Conservation (phyloP, 164 flowering plant genomes). For the Aristolochia californica region DNA sequence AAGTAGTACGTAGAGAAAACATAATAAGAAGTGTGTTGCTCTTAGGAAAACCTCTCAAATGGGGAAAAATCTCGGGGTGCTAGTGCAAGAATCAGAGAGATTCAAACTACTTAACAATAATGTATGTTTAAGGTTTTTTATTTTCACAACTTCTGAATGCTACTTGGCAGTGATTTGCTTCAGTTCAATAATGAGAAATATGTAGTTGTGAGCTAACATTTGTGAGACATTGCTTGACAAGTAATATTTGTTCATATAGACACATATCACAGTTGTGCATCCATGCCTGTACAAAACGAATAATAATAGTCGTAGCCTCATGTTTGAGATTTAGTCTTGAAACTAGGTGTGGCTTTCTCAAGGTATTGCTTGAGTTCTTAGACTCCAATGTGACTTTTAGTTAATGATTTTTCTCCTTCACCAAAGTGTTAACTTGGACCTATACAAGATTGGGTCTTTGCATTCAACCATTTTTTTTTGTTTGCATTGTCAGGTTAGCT, state of each 20-base stretch:
- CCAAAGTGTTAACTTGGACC: too few relatives aligned
- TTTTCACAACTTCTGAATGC: slow-evolving; percentile 94
- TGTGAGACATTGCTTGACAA: slow-evolving; percentile 62
- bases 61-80: slow-evolving; percentile 51
- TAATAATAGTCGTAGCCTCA: too few relatives aligned
- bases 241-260: background rate
- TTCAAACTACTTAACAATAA: slow-evolving; percentile 51
- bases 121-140: slow-evolving; percentile 67
- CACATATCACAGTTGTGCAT: too few relatives aligned
- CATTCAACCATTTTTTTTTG: too few relatives aligned
- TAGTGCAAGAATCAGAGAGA: slow-evolving; percentile 78
- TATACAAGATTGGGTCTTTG: too few relatives aligned
- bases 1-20: slow-evolving; percentile 36
- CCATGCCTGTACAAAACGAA: too few relatives aligned
- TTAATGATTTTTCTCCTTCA: too few relatives aligned
- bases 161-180: slow-evolving; percentile 90
- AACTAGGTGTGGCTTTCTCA: too few relatives aligned
- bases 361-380: too few relatives aligned
- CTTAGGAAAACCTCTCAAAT: slow-evolving; percentile 53
- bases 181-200: slow-evolving; percentile 90
- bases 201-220: slow-evolving; percentile 89
- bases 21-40: slow-evolving; percentile 37
- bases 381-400: too few relatives aligned
- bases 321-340: too few relatives aligned
- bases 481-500: too few relatives aligned